Evolutionary conservation across 148 eudicot genomes (phyloP).

Genomic region (Amaranthus palmeri): DNA sequence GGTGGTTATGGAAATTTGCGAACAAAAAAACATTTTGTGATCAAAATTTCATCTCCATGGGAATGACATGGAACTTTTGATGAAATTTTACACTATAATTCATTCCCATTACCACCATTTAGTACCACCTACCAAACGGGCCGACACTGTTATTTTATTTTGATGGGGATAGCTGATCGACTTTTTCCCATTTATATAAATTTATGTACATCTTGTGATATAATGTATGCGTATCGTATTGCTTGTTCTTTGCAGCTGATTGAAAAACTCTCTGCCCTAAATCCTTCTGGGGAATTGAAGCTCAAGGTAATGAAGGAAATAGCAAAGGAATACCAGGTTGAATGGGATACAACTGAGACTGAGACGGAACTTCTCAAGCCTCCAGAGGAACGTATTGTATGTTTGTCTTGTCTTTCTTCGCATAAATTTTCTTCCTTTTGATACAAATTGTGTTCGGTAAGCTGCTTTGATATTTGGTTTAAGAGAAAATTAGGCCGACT

Average conservation of each 20-base stretch:
- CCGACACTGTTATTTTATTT: no score
- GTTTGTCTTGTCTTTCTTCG: conserved; percentile 22
- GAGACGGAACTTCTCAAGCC: conserved; percentile 89
- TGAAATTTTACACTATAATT: no score
- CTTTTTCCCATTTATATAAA: no score
- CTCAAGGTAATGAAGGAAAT: conserved; percentile 80
- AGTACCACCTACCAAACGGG: no score
- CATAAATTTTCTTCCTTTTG: not conserved
- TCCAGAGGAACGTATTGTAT: conserved; percentile 78
- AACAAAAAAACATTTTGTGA: no score
- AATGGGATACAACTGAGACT: conserved; percentile 84
- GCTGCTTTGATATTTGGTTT: not conserved
- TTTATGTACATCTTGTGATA: no score
- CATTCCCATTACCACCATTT: no score
- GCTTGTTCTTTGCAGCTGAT: conserved; percentile 25
- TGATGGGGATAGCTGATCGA: no score
- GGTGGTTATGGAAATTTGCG: no score
- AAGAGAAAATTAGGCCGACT: not conserved
- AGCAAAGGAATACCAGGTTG: conserved; percentile 86
- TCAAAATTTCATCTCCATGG: no score
- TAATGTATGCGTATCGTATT: not conserved
- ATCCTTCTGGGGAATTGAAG: conserved; percentile 43
- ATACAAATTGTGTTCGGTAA: not conserved
- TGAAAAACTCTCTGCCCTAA: conserved; percentile 41
- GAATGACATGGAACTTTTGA: no score